phyloP scores from a whole-genome alignment of 1,284 basidiomycete species.

The Boletus sp. region DNA sequence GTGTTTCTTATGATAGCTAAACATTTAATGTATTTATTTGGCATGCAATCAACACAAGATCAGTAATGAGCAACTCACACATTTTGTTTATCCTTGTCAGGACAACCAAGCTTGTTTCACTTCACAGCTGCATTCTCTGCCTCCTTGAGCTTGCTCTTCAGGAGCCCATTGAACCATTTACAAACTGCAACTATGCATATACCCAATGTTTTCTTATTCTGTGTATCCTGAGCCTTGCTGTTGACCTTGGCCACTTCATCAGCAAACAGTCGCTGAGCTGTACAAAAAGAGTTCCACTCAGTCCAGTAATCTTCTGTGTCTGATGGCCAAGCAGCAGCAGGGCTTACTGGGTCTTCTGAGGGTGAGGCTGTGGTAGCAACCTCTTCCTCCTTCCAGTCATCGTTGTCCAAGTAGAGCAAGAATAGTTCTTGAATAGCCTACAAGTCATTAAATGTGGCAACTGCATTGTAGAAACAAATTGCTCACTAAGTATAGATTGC shows the following conservation, averaged over 20 bases:
- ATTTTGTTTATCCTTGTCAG: no score
- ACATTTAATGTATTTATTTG: background rate
- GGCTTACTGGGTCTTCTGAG: background rate
- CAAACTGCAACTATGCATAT: background rate
- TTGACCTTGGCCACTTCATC: background rate
- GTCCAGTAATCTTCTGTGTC: background rate
- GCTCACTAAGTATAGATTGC: no score
- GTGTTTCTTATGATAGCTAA: background rate
- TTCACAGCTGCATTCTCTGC: background rate
- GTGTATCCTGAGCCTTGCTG: background rate
- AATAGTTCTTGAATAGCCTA: no score
- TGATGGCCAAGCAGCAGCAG: background rate
- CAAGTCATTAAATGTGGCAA: no score
- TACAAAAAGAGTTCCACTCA: no score
- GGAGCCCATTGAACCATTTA: background rate
- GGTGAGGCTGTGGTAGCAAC: background rate
- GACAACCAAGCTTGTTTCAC: no score
- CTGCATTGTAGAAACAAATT: no score
- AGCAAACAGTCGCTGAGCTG: background rate
- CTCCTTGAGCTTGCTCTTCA: background rate
- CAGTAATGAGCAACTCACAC: no score
- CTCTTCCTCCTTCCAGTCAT: background rate
- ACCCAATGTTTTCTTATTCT: background rate
- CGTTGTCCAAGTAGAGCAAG: no score
- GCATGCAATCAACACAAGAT: no score